These are phyloP conservation scores for Musa beccarii DNA, from an alignment of 176 grass and related monocot genomes.

Conservation along the genomic window DNA sequence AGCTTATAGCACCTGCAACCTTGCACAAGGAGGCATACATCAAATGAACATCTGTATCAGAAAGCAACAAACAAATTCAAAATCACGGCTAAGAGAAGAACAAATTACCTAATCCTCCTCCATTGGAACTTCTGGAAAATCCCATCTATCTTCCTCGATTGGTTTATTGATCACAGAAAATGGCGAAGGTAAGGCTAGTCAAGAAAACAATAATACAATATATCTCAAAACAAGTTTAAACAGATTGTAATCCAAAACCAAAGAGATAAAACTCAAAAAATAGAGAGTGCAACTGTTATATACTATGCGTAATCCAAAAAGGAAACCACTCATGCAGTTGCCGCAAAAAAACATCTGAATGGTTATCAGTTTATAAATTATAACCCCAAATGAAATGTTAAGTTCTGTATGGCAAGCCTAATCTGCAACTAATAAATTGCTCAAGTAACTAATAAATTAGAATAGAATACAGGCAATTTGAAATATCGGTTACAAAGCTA, in stretches of 20 bases:
- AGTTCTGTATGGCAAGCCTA: too few species aligned
- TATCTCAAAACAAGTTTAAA: background rate
- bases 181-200: constrained; percentile 41
- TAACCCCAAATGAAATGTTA: too few species aligned
- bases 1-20: too few species aligned
- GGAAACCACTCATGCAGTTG: too few species aligned
- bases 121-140: constrained; percentile 72
- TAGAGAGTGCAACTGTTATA: background rate
- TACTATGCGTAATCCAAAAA: too few species aligned
- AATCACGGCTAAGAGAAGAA: background rate
- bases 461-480: background rate
- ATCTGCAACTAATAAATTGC: too few species aligned
- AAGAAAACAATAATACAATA: constrained; percentile 35
- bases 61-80: too few species aligned
- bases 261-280: background rate
- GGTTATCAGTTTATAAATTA: too few species aligned
- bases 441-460: background rate
- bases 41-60: too few species aligned
- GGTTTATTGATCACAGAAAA: constrained; percentile 63
- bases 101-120: constrained; percentile 53
- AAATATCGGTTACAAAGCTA: background rate
- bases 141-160: constrained; percentile 75
- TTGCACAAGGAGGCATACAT: too few species aligned
- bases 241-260: background rate
- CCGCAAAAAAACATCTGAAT: too few species aligned